These are phyloP conservation scores for Myrmaecium sp. DNA, from an alignment of 2,329 filamentous ascomycete genomes.

Conservation along the genomic window DNA sequence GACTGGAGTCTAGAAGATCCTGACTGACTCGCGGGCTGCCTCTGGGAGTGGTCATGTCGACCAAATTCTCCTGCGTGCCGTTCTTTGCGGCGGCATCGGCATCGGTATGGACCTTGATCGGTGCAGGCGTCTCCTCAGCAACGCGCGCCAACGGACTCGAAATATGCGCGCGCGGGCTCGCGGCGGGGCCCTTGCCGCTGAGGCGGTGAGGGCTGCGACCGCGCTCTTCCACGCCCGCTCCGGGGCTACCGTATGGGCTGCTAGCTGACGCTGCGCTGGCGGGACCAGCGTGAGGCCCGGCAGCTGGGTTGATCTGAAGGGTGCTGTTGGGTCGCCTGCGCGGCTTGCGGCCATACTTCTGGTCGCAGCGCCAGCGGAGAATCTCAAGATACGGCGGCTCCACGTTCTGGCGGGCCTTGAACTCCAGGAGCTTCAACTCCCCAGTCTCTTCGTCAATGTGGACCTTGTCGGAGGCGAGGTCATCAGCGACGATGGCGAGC, in stretches of 20 bases:
- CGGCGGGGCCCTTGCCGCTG: constrained; percentile 37
- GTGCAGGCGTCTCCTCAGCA: constrained; percentile 43
- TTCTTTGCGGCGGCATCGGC: constrained; percentile 15
- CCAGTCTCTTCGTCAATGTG: constrained; percentile 81
- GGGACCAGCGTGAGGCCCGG: constrained; percentile 24
- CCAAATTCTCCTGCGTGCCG: constrained; percentile 22
- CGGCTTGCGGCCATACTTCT: constrained; percentile 63
- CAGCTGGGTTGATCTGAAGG: constrained; percentile 36
- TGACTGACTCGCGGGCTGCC: constrained; percentile 23
- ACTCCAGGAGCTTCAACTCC: constrained; percentile 84
- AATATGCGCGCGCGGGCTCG: constrained; percentile 49
- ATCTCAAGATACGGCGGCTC: constrained; percentile 93
- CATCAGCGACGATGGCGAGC: constrained; percentile 73
- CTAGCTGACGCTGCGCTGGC: constrained; percentile 28
- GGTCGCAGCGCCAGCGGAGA: constrained; percentile 83
- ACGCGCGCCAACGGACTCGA: constrained; percentile 59
- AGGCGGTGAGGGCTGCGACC: constrained; percentile 58
- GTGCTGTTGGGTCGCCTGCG: constrained; percentile 29
- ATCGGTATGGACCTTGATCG: constrained; percentile 21
- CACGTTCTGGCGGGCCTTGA: constrained; percentile 63
- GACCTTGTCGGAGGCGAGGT: constrained; percentile 77
- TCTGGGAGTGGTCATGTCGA: constrained; percentile 24
- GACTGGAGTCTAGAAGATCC: constrained; percentile 14
- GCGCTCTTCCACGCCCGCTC: constrained; percentile 38
- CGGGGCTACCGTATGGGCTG: constrained; percentile 48